Conservation (phyloP, 2,329 filamentous ascomycete species). For the Incumbomyces lentus region DNA sequence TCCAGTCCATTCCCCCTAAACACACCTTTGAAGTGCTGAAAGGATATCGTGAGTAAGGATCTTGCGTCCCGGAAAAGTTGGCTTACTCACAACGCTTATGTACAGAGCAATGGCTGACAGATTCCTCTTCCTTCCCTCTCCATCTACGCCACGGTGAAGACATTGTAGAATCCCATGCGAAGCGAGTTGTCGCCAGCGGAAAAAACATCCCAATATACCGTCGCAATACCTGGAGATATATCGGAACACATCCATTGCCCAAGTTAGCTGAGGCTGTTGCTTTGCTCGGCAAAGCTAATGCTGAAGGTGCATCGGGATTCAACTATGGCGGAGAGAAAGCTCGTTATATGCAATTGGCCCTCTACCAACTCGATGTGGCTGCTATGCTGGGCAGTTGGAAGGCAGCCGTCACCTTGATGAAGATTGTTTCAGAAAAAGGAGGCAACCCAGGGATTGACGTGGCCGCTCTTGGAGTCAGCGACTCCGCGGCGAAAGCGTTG, state of each 20-base stretch:
- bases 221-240: too few relatives aligned
- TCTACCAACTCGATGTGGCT: background rate
- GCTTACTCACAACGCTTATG: too few relatives aligned
- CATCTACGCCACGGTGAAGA: too few relatives aligned
- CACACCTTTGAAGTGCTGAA: background rate
- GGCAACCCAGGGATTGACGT: background rate
- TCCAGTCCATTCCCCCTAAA: background rate
- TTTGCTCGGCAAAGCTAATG: background rate
- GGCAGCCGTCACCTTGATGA: background rate
- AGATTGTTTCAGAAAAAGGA: background rate
- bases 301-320: background rate
- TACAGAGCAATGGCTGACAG: too few relatives aligned
- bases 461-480: background rate
- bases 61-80: background rate
- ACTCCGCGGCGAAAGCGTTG: background rate
- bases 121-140: too few relatives aligned
- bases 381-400: background rate
- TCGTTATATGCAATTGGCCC: background rate
- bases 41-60: background rate
- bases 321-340: background rate
- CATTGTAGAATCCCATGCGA: too few relatives aligned
- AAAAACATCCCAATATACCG: too few relatives aligned
- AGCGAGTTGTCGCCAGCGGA: too few relatives aligned
- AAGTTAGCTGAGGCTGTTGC: background rate
- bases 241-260: too few relatives aligned